Evolutionary conservation across 805 yeast genomes (phyloP).

Genomic region (Schwanniomyces vanrijiae): DNA sequence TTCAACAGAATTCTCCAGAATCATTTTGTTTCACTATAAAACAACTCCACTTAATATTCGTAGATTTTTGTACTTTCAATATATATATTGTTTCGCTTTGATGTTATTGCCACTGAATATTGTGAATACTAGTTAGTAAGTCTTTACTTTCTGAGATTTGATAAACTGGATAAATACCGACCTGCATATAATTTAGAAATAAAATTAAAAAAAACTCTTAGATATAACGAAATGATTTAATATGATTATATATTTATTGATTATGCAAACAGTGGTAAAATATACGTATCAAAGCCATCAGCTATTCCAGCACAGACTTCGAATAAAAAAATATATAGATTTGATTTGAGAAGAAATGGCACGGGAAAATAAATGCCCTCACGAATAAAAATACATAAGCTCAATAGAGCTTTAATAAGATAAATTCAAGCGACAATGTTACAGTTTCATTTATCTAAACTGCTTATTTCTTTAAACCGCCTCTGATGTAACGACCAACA

Average conservation of each 20-base stretch:
- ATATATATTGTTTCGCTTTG: not conserved
- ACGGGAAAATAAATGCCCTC: not conserved
- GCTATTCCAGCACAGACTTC: not conserved
- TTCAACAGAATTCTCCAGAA: conserved; percentile 1
- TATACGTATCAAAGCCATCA: not conserved
- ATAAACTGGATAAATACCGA: not conserved
- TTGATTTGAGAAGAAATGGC: not conserved
- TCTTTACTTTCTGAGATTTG: not conserved
- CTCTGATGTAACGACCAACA: conserved; percentile 94
- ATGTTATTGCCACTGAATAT: not conserved
- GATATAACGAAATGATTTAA: not conserved
- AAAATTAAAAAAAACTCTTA: not conserved
- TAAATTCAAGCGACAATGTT: not conserved
- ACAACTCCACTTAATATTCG: not conserved
- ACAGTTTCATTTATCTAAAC: not conserved
- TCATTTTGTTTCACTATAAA: not conserved
- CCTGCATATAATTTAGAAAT: not conserved
- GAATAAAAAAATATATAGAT: not conserved
- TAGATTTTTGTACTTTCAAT: not conserved
- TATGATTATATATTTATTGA: not conserved
- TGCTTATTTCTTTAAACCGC: conserved; percentile 60
- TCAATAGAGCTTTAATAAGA: not conserved
- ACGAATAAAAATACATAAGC: not conserved
- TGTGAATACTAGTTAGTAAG: not conserved
- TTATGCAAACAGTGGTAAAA: conserved; percentile 1